Evolutionary conservation across 495 filamentous ascomycete genomes (phyloP).

Genomic region (Penicillium goetzii): DNA sequence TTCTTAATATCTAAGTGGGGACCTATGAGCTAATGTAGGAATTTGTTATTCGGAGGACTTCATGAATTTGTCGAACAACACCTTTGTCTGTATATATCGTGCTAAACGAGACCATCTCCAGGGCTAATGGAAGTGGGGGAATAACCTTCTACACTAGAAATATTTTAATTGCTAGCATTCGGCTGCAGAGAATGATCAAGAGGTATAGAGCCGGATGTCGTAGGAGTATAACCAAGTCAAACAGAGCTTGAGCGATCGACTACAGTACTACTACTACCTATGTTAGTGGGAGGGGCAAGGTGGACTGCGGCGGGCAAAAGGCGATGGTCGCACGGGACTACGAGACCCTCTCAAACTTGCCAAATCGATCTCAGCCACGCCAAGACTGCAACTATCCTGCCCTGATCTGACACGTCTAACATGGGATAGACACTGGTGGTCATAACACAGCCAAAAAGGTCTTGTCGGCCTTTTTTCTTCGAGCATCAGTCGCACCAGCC

Average conservation of each 20-base stretch:
- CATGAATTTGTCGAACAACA: too few species aligned
- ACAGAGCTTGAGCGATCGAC: background rate
- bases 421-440: background rate
- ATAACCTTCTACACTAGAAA: too few species aligned
- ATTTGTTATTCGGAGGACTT: too few species aligned
- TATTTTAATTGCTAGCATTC: too few species aligned
- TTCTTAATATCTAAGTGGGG: background rate
- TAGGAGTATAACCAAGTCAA: background rate
- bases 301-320: conserved; percentile 3
- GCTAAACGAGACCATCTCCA: too few species aligned
- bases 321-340: conserved; percentile 35
- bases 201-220: background rate
- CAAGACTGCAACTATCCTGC: conserved; percentile 20
- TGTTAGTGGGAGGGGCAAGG: background rate
- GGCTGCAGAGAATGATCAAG: too few species aligned
- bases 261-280: too few species aligned
- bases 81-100: too few species aligned
- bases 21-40: too few species aligned
- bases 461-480: too few species aligned
- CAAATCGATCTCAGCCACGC: conserved; percentile 24
- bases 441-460: background rate
- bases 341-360: conserved; percentile 21
- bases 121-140: too few species aligned
- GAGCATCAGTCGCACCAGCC: background rate
- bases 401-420: conserved; percentile 10